Evolutionary conservation across 1,284 basidiomycete genomes (phyloP).

Genomic region (Lignosus rhinocerotis): DNA sequence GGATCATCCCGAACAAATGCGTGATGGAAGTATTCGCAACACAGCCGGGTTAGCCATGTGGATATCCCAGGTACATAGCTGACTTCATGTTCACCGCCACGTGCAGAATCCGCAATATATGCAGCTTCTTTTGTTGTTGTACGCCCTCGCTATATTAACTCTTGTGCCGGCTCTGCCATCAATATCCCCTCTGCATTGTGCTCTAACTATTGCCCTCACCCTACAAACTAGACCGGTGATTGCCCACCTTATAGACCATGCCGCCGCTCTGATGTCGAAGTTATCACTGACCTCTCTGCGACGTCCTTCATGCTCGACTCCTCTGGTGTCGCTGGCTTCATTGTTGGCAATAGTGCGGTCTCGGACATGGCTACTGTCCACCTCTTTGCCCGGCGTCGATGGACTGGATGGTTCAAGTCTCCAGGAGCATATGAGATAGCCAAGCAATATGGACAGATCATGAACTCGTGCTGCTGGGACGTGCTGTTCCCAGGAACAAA

Average conservation of each 20-base stretch:
- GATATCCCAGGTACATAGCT: too few species aligned
- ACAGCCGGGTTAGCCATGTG: too few species aligned
- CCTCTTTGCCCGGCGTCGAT: slow-evolving; percentile 14
- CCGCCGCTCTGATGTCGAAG: background rate
- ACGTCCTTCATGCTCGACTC: slow-evolving; percentile 8
- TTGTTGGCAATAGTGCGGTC: slow-evolving; percentile 13
- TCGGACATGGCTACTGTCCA: slow-evolving; percentile 12
- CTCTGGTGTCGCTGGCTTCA: slow-evolving; percentile 11
- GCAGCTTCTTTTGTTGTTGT: too few species aligned
- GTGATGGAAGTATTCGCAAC: too few species aligned
- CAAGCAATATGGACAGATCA: slow-evolving; percentile 24
- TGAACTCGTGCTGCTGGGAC: slow-evolving; percentile 23
- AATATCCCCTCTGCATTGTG: too few species aligned
- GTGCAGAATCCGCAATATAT: too few species aligned
- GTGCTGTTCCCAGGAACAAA: slow-evolving; percentile 21
- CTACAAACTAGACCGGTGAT: background rate
- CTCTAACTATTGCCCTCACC: too few species aligned
- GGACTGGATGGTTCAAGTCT: slow-evolving; percentile 24
- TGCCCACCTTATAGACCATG: background rate
- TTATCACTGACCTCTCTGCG: background rate
- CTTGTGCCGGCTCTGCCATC: too few species aligned
- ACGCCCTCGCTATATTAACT: too few species aligned
- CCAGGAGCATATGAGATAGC: slow-evolving; percentile 23
- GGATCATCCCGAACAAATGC: too few species aligned
- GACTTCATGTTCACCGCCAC: too few species aligned